A percentile compares a stretch with the other conserved stretches of the same genome.
phyloP scores from a whole-genome alignment of 805 yeast genomes.

The Hanseniaspora vineae region DNA sequence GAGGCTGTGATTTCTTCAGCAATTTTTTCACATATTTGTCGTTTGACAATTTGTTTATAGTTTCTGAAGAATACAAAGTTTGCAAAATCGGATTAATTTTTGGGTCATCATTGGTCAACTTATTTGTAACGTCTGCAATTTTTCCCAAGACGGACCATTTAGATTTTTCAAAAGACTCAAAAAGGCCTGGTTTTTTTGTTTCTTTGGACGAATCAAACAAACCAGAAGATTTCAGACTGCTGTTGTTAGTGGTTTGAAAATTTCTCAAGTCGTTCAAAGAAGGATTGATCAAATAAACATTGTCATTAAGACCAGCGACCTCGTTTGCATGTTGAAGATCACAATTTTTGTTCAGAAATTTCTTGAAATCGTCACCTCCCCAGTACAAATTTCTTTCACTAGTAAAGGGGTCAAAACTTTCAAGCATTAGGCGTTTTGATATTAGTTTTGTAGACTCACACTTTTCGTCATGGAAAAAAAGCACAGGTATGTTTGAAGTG shows the following conservation, averaged over 20 bases:
- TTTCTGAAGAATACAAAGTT: neutral
- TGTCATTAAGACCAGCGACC: conserved; percentile 3
- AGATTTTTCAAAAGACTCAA: neutral
- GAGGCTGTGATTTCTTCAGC: conserved; percentile 62
- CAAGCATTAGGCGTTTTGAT: conserved; percentile 39
- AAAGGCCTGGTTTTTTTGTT: neutral
- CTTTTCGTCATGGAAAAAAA: conserved; percentile 89
- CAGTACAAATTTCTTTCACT: conserved; percentile 49
- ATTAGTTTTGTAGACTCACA: conserved; percentile 59
- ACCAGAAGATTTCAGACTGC: neutral
- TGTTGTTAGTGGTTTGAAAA: conserved; percentile 14
- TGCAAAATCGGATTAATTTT: neutral
- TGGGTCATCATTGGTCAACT: conserved; percentile 13
- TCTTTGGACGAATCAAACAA: too few species aligned
- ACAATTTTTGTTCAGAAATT: conserved; percentile 38
- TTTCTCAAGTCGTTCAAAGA: conserved; percentile 27
- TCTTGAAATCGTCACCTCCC: conserved; percentile 81
- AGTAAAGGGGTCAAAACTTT: conserved; percentile 64
- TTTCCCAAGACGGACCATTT: conserved; percentile 82
- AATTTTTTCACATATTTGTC: conserved; percentile 32
- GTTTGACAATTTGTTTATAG: conserved; percentile 4
- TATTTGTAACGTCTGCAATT: conserved; percentile 61
- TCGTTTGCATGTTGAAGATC: conserved; percentile 52
- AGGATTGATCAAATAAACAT: conserved; percentile 2
- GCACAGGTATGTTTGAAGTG: conserved; percentile 60